phyloP scores from a whole-genome alignment of 495 filamentous ascomycete species.

The Cladorrhinum samala region DNA sequence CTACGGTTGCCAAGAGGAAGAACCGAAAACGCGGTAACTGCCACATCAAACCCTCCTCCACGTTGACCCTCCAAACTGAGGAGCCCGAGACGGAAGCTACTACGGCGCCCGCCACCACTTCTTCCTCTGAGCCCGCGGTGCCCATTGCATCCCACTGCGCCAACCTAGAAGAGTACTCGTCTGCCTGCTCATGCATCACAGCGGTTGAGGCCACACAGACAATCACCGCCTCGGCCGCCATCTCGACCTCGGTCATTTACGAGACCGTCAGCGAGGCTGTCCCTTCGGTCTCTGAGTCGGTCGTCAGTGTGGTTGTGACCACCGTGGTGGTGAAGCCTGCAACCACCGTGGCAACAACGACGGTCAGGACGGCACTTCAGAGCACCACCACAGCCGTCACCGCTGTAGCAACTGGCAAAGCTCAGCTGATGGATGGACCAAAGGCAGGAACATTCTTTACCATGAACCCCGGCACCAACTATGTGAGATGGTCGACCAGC shows the following conservation, averaged over 20 bases:
- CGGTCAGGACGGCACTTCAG: not conserved
- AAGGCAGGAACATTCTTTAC: not conserved
- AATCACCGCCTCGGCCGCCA: not conserved
- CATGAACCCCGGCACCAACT: not conserved
- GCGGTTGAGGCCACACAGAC: not conserved
- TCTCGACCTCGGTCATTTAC: not conserved
- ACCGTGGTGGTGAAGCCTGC: slow-evolving; percentile 3
- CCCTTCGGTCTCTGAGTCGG: slow-evolving; percentile 1
- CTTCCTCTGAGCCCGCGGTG: not conserved
- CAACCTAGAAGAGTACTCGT: not conserved
- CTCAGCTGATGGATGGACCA: no score
- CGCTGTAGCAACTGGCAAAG: not conserved
- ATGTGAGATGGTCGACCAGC: no score
- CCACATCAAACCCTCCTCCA: not conserved
- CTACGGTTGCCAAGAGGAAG: not conserved
- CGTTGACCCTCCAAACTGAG: not conserved
- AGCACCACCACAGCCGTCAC: not conserved
- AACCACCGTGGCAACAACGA: not conserved
- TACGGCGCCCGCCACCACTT: not conserved
- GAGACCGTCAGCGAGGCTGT: slow-evolving; percentile 1
- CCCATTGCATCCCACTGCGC: not conserved
- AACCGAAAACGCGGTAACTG: not conserved
- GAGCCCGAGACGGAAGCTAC: no score
- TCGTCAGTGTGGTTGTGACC: slow-evolving; percentile 2
- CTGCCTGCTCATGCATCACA: not conserved